Conservation (phyloP, 495 filamentous ascomycete genomes). For the Hypoxylon perforatum region DNA sequence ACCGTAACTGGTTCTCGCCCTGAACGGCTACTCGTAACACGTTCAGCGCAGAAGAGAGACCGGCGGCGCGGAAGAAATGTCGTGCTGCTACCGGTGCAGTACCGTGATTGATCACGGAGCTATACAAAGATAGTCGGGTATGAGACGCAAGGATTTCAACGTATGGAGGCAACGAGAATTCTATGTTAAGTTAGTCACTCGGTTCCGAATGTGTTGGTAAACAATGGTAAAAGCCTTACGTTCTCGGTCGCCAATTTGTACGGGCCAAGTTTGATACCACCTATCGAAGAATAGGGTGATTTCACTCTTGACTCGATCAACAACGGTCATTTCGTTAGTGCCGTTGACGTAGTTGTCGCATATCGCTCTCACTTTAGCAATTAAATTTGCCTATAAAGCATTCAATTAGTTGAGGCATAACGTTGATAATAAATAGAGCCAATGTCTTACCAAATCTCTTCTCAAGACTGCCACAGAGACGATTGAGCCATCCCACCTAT, state of each 20-base stretch:
- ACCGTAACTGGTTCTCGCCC: constrained; percentile 73
- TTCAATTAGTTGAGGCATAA: constrained; percentile 12
- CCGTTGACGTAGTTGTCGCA: constrained; percentile 66
- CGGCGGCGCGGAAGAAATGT: constrained; percentile 75
- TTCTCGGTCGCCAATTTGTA: constrained; percentile 45
- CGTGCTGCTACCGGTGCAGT: constrained; percentile 76
- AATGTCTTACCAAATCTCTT: constrained; percentile 67
- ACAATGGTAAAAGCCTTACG: constrained; percentile 30
- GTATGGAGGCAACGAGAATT: constrained; percentile 73
- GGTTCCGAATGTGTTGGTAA: not conserved
- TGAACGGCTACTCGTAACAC: constrained; percentile 79
- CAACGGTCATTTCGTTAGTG: constrained; percentile 34
- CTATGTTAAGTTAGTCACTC: constrained; percentile 44
- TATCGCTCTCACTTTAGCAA: constrained; percentile 67
- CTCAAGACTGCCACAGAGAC: constrained; percentile 75
- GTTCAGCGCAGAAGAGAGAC: constrained; percentile 74
- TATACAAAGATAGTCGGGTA: constrained; percentile 76
- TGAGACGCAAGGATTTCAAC: constrained; percentile 80
- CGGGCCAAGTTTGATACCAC: constrained; percentile 50
- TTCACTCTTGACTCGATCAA: constrained; percentile 44
- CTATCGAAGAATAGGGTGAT: constrained; percentile 46
- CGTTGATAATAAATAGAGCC: not conserved
- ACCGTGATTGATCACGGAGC: constrained; percentile 78
- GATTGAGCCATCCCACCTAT: constrained; percentile 74
- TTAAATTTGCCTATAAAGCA: constrained; percentile 64